phyloP scores from a whole-genome alignment of 192 early-diverging fungal species.

The Coemansia sp. region DNA sequence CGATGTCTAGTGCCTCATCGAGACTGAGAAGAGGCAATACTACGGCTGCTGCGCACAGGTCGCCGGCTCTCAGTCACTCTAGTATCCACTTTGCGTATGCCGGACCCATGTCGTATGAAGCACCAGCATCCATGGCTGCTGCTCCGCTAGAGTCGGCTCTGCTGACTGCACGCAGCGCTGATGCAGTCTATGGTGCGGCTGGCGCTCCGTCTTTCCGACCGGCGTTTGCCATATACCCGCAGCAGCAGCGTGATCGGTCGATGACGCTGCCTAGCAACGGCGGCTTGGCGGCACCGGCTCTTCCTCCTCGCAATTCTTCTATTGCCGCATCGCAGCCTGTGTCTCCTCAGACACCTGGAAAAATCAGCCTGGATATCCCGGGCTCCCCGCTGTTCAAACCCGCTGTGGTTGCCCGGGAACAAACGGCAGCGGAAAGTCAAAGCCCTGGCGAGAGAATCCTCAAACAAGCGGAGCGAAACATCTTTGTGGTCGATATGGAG shows the following conservation, averaged over 20 bases:
- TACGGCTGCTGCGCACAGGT: not conserved
- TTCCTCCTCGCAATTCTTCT: not conserved
- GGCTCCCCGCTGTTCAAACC: conserved; percentile 39
- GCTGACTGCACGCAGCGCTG: conserved; percentile 8
- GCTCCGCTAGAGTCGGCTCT: not conserved
- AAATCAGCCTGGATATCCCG: conserved; percentile 18
- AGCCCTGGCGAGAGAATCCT: conserved; percentile 42
- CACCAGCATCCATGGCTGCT: not conserved
- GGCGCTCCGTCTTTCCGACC: not conserved
- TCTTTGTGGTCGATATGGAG: conserved; percentile 21
- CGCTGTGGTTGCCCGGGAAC: not conserved
- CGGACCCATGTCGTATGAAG: conserved; percentile 2
- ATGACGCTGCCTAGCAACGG: conserved; percentile 32
- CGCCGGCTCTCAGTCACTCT: not conserved
- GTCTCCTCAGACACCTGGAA: conserved; percentile 7
- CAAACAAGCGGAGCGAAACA: conserved; percentile 38
- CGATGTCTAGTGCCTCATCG: not conserved
- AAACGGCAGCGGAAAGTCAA: not conserved
- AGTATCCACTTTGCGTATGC: conserved; percentile 3
- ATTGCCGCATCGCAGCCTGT: not conserved
- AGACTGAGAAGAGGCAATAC: not conserved
- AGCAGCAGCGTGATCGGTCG: conserved; percentile 37
- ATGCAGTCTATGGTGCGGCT: conserved; percentile 3
- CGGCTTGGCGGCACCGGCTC: not conserved
- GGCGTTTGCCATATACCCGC: conserved; percentile 7